Conservation (phyloP, 441 rosid species). For the Brassica balearica region DNA sequence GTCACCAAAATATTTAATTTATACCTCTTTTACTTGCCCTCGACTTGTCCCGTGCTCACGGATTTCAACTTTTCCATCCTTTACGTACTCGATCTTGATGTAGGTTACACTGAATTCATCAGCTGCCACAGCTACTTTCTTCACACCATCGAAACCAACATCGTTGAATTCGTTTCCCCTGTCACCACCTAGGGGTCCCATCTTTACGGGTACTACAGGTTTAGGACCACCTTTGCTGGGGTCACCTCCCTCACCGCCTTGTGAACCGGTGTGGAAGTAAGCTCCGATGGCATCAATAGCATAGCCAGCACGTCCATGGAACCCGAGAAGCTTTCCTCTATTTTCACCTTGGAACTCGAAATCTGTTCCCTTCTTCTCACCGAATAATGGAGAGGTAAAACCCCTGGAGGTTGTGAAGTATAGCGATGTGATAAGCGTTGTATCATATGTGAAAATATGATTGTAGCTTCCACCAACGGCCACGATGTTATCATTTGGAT, state of each 20-base stretch:
- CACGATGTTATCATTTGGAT: background rate
- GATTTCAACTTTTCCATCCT: background rate
- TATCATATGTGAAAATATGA: background rate
- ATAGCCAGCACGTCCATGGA: background rate
- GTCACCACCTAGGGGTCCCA: background rate
- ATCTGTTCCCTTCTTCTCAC: background rate
- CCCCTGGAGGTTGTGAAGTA: conserved; percentile 8
- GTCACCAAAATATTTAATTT: background rate
- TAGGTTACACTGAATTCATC: background rate
- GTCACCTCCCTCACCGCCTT: background rate
- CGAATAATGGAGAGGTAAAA: background rate
- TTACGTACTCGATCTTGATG: conserved; percentile 25
- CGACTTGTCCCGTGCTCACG: conserved; percentile 19
- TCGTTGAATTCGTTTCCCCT: background rate
- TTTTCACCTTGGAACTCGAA: background rate
- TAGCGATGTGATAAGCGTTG: conserved; percentile 14
- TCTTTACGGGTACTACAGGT: background rate
- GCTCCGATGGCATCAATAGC: background rate
- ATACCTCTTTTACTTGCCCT: conserved; percentile 13
- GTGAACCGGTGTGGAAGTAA: background rate
- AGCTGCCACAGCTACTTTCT: background rate
- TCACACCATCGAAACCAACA: background rate
- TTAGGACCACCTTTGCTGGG: background rate
- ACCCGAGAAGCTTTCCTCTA: conserved; percentile 3
- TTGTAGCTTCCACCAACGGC: conserved; percentile 19